Evolutionary conservation across 768 basidiomycete genomes (phyloP).

Genomic region (Mycena filopes): DNA sequence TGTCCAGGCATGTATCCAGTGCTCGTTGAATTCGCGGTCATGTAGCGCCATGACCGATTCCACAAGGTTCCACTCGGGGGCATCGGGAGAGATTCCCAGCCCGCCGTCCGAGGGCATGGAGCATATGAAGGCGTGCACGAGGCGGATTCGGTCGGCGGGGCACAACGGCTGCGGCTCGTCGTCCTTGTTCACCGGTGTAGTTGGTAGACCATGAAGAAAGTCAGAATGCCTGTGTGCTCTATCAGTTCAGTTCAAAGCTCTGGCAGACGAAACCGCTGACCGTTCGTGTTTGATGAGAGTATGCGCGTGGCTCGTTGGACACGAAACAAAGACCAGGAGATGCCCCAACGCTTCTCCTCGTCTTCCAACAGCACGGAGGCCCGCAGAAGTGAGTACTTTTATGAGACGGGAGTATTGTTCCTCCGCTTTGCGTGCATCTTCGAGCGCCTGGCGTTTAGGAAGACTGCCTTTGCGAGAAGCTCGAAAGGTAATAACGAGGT

Average conservation of each 20-base stretch:
- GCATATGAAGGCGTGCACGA: constrained; percentile 78
- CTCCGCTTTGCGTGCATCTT: constrained; percentile 72
- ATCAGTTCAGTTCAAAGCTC: too few relatives aligned
- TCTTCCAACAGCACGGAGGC: constrained; percentile 77
- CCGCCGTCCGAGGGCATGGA: constrained; percentile 81
- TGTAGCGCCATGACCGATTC: constrained; percentile 88
- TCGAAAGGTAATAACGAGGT: constrained; percentile 80
- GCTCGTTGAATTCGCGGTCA: constrained; percentile 81
- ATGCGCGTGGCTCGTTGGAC: constrained; percentile 68
- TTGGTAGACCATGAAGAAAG: constrained; percentile 80
- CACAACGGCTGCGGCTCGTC: constrained; percentile 60
- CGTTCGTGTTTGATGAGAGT: constrained; percentile 79
- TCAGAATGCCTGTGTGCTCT: constrained; percentile 67
- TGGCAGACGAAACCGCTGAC: constrained; percentile 62
- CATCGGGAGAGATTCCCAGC: constrained; percentile 80
- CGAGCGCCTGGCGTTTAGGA: constrained; percentile 70
- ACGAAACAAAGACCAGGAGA: constrained; percentile 79
- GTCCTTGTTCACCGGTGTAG: constrained; percentile 56
- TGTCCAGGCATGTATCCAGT: constrained; percentile 84
- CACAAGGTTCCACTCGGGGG: constrained; percentile 81
- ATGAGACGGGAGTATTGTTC: constrained; percentile 76
- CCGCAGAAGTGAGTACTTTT: constrained; percentile 66
- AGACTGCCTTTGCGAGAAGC: constrained; percentile 58
- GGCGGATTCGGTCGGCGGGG: constrained; percentile 83
- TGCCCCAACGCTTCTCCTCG: constrained; percentile 82